A percentile compares a stretch with the other conserved stretches of the same genome.
Evolutionary conservation across 2,329 filamentous ascomycete species (phyloP).

Genomic region (Xylariales sp.): DNA sequence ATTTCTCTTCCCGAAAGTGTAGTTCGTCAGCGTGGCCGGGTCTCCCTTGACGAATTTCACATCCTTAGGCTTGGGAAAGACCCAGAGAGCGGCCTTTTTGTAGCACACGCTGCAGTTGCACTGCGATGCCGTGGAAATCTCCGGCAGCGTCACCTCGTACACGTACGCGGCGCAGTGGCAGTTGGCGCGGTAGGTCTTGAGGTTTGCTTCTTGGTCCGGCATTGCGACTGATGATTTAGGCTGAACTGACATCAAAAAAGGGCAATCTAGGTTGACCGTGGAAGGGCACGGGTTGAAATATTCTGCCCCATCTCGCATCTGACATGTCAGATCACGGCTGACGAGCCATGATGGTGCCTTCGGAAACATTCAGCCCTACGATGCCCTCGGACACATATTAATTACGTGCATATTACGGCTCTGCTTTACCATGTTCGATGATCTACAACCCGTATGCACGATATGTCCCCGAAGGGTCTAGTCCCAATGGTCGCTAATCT

Average conservation of each 20-base stretch:
- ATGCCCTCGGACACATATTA: background rate
- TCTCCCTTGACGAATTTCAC: conserved; percentile 11
- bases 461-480: background rate
- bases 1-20: conserved; percentile 12
- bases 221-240: background rate
- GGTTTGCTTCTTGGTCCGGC: background rate
- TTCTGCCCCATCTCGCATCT: background rate
- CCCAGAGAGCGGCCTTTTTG: conserved; percentile 10
- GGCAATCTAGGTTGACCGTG: background rate
- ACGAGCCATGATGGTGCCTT: background rate
- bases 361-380: background rate
- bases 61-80: conserved; percentile 1
- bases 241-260: background rate
- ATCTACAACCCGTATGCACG: background rate
- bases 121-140: conserved; percentile 6
- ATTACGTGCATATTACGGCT: background rate
- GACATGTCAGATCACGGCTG: too few species aligned
- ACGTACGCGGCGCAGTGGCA: conserved; percentile 7
- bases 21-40: background rate
- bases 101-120: conserved; percentile 14
- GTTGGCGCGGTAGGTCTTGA: conserved; percentile 14
- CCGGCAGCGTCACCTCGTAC: conserved; percentile 8
- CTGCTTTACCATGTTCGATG: background rate
- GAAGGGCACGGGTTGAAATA: background rate
- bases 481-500: too few species aligned